A percentile compares a stretch with the other conserved stretches of the same genome.
These are phyloP conservation scores for Aspergillus oerlinghausenensis DNA, from an alignment of 2,329 filamentous ascomycete species.

Conservation along the genomic window DNA sequence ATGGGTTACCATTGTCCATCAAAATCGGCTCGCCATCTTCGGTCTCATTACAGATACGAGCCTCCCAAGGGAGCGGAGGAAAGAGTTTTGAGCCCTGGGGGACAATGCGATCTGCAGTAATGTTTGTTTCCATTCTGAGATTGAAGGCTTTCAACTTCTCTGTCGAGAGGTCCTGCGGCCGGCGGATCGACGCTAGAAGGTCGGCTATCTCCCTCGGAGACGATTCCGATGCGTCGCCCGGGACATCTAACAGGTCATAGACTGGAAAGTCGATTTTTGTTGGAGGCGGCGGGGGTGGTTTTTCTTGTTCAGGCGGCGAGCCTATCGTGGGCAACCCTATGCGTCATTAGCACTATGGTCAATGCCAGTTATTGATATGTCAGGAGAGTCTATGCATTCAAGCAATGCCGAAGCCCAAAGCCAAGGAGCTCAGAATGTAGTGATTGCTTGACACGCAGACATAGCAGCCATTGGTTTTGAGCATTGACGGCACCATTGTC, in stretches of 20 bases:
- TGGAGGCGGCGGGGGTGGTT: constrained; percentile 46
- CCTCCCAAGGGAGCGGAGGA: constrained; percentile 37
- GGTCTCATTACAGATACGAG: constrained; percentile 8
- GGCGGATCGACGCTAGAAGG: constrained; percentile 41
- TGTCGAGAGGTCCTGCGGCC: constrained; percentile 37
- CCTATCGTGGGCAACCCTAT: constrained; percentile 29
- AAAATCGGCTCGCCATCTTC: constrained; percentile 25
- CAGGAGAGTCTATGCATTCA: neutral
- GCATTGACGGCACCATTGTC: neutral
- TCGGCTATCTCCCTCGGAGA: constrained; percentile 38
- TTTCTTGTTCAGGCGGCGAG: constrained; percentile 38
- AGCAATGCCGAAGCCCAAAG: neutral
- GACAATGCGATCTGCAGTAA: constrained; percentile 34
- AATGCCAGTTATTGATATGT: neutral
- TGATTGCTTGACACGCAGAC: neutral
- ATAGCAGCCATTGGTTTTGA: neutral
- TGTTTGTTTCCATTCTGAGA: constrained; percentile 33
- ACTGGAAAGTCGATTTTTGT: constrained; percentile 51
- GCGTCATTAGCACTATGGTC: constrained; percentile 11
- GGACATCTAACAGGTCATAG: constrained; percentile 37
- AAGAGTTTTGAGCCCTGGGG: constrained; percentile 31
- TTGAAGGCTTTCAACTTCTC: constrained; percentile 40
- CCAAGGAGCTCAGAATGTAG: neutral
- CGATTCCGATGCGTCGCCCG: constrained; percentile 29
- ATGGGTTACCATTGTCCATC: constrained; percentile 47